Conservation (phyloP, 345 rosid species). For the Hypericum perforatum region DNA sequence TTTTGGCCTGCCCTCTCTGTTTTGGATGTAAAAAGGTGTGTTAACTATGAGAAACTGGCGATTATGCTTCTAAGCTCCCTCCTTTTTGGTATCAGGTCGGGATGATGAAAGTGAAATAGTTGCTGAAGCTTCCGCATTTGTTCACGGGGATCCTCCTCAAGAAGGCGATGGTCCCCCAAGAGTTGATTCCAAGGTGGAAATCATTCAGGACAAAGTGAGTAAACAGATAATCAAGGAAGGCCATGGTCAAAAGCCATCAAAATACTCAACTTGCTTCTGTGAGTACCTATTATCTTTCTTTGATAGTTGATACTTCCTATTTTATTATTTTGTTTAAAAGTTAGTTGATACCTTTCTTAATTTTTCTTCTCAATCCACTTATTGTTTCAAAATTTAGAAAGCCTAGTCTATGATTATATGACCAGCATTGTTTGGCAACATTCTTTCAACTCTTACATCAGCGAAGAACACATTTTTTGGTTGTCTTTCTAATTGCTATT, state of each 20-base stretch:
- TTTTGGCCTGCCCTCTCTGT: too few species aligned
- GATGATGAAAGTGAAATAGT: slow-evolving; percentile 52
- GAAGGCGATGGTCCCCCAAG: slow-evolving; percentile 55
- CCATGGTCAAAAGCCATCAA: slow-evolving; percentile 79
- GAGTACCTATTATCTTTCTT: slow-evolving; percentile 20
- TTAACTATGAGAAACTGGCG: too few species aligned
- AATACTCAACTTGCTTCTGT: slow-evolving; percentile 89
- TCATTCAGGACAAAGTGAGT: slow-evolving; percentile 72
- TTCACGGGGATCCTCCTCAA: slow-evolving; percentile 49
- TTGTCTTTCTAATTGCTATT: too few species aligned
- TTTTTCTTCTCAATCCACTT: too few species aligned
- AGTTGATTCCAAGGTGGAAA: slow-evolving; percentile 53
- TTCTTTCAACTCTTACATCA: too few species aligned
- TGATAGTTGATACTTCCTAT: background rate
- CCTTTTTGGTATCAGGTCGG: slow-evolving; percentile 9
- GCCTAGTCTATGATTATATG: too few species aligned
- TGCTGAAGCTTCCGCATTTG: slow-evolving; percentile 44
- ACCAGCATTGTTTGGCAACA: too few species aligned
- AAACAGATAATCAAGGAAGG: slow-evolving; percentile 89
- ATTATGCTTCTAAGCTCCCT: too few species aligned
- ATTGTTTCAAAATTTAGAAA: too few species aligned
- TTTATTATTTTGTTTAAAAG: background rate
- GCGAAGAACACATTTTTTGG: too few species aligned
- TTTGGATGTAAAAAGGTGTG: too few species aligned
- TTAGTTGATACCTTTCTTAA: background rate